A percentile compares a stretch with the other conserved stretches of the same genome.
These are phyloP conservation scores for Dactylonectria estremocensis DNA, from an alignment of 2,329 filamentous ascomycete genomes.

Conservation along the genomic window DNA sequence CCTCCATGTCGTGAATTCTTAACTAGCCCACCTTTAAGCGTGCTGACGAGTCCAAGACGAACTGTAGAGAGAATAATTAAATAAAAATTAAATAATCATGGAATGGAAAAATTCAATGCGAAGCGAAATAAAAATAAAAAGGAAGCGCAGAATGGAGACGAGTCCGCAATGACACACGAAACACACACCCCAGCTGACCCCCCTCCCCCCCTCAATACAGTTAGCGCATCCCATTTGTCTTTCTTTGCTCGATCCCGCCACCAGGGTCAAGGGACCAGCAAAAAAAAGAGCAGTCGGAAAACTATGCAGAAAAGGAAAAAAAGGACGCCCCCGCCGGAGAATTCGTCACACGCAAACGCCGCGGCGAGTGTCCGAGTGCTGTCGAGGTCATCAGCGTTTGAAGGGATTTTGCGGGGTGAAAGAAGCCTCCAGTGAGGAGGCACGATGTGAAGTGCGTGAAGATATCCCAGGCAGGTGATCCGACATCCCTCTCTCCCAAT, in stretches of 20 bases:
- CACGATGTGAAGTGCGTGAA: not conserved
- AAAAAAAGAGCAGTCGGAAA: constrained; percentile 16
- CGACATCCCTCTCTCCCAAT: constrained; percentile 10
- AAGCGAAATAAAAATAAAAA: constrained; percentile 3
- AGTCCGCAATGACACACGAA: constrained; percentile 9
- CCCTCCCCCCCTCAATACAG: constrained; percentile 5
- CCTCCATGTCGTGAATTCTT: constrained; percentile 8
- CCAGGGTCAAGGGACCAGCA: constrained; percentile 8
- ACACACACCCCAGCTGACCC: constrained; percentile 3
- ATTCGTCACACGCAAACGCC: constrained; percentile 30
- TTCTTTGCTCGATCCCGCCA: constrained; percentile 21
- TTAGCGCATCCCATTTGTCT: not conserved
- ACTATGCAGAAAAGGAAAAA: not conserved
- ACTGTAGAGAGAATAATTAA: not conserved
- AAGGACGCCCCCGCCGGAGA: constrained; percentile 19
- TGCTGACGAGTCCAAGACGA: constrained; percentile 16
- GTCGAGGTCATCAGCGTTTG: constrained; percentile 8
- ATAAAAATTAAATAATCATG: constrained; percentile 3
- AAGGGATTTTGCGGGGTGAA: not conserved
- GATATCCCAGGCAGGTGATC: not conserved
- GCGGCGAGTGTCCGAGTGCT: constrained; percentile 11
- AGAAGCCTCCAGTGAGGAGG: not conserved
- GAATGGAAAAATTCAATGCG: not conserved
- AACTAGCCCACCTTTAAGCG: constrained; percentile 17
- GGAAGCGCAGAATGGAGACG: not conserved